Base-by-base conservation (phyloP, 106 monocot genomes). In the Dendrobium chrysotoxum region DNA sequence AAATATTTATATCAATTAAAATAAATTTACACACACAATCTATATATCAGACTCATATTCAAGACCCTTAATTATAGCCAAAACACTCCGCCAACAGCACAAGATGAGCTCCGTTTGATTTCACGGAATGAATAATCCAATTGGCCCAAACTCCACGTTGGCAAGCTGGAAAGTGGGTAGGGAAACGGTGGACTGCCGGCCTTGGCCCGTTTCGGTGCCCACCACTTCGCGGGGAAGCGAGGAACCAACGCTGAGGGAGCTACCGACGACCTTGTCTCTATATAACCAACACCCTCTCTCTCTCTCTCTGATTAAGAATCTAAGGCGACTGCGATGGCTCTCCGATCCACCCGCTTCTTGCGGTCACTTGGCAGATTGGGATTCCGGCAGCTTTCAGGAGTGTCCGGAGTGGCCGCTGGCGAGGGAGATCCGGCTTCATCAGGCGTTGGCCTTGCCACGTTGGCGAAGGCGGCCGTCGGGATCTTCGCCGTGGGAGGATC, bases 401-500 rank as follows among this genome's bases (percentile, higher is more conserved):
- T 68, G 78, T 38, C 67, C 38, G 64, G 76, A 28, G 11, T 39
- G 17, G 79, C 35, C 23, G 28, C 23, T 5, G 46, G 67, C 70
- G 68, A 41, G 42, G 57, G 53, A 18, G 64, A 31, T 28, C 0
- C 77, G 25, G 23, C 26, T 38, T 53, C 71, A 23, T 53, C 78
- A 6, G 83, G 55, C 35, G 25, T 54, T n/a, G 72, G 71, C 35
- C 67, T 31, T 30, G 35, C 23, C 20, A 6, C 31, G 40, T 5
- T 79, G 21, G 75, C 55, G 38, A 68, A 41, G 44, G 46, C 72
- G 42, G 77, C 47, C 21, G 81, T 81, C 26, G 81, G 85, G 61
- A 70, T 81, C 30, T 30, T 78, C 1, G 85, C 81, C 10, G 40
- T 78, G 40, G 79, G 68, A 9, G 86, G 86, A 53, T 74, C 78